Percentiles rank a stretch among this genome's conserved stretches.
Conservation (phyloP, 2,329 filamentous ascomycete species). For the Endoconidiophora laricicola region DNA sequence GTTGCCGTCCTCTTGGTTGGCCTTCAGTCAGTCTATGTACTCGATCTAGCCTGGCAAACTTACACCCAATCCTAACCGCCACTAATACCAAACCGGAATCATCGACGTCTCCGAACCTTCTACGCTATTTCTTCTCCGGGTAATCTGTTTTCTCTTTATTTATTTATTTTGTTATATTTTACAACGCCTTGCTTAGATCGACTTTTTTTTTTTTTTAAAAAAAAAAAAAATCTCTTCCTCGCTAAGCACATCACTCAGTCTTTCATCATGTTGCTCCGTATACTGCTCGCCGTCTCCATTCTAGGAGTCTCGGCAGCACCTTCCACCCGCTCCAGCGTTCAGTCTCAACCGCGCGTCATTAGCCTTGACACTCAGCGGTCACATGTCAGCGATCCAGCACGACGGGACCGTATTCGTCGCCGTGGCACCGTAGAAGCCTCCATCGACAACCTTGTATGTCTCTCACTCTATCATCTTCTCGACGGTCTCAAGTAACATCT, state of each 20-base stretch:
- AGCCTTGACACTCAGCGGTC: slow-evolving; percentile 26
- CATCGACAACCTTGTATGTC: slow-evolving; percentile 39
- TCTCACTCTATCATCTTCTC: background rate
- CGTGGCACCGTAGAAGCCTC: slow-evolving; percentile 26
- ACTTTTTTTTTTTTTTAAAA: too few relatives aligned
- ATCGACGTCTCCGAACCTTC: background rate
- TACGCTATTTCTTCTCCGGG: background rate
- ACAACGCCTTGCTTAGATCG: too few relatives aligned
- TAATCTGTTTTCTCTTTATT: background rate
- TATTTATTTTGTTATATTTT: background rate
- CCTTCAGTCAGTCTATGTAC: too few relatives aligned
- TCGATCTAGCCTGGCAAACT: too few relatives aligned
- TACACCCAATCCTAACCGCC: background rate
- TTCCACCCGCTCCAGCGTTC: background rate
- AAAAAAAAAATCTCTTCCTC: slow-evolving; percentile 1
- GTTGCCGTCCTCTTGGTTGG: background rate
- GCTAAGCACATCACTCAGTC: background rate
- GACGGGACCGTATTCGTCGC: slow-evolving; percentile 29
- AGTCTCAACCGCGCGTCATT: slow-evolving; percentile 28
- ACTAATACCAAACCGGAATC: background rate
- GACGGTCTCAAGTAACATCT: background rate
- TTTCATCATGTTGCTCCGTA: slow-evolving; percentile 1
- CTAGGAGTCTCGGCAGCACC: slow-evolving; percentile 6
- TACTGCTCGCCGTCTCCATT: slow-evolving; percentile 4
- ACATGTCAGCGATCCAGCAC: slow-evolving; percentile 24